A percentile compares a stretch with the other conserved stretches of the same genome.
phyloP scores from a whole-genome alignment of 495 filamentous ascomycete species.

The Penicillium odoratum region DNA sequence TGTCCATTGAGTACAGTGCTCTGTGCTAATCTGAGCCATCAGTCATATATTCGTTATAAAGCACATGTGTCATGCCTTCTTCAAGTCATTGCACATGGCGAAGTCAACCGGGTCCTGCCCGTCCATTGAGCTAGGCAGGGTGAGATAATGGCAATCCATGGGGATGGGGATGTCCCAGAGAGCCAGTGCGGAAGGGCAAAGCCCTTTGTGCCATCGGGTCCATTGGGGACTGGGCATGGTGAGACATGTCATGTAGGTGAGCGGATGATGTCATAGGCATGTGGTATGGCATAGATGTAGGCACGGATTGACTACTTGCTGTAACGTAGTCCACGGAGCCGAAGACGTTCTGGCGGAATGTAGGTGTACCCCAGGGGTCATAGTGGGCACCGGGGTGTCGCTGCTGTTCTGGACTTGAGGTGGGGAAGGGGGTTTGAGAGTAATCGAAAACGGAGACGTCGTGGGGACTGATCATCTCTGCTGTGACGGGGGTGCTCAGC shows the following conservation, averaged over 20 bases:
- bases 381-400: conserved; percentile 29
- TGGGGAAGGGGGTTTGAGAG: conserved; percentile 28
- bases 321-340: conserved; percentile 36
- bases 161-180: conserved; percentile 33
- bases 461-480: conserved; percentile 34
- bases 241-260: conserved; percentile 34
- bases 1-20: conserved; percentile 16
- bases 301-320: conserved; percentile 26
- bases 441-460: conserved; percentile 39
- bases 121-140: conserved; percentile 20
- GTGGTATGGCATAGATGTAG: conserved; percentile 24
- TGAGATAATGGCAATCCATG: conserved; percentile 29
- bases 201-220: conserved; percentile 22
- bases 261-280: conserved; percentile 33
- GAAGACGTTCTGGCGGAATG: conserved; percentile 45
- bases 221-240: conserved; percentile 32
- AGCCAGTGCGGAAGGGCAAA: conserved; percentile 37
- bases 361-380: conserved; percentile 36
- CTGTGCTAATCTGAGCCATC: conserved; percentile 26
- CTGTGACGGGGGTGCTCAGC: conserved; percentile 33
- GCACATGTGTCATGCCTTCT: conserved; percentile 11
- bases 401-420: conserved; percentile 27
- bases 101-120: conserved; percentile 27
- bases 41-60: conserved; percentile 29
- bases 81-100: conserved; percentile 3